Base-by-base conservation (phyloP, 2,329 filamentous ascomycete genomes). In the Calonectria pseudoturangicola region DNA sequence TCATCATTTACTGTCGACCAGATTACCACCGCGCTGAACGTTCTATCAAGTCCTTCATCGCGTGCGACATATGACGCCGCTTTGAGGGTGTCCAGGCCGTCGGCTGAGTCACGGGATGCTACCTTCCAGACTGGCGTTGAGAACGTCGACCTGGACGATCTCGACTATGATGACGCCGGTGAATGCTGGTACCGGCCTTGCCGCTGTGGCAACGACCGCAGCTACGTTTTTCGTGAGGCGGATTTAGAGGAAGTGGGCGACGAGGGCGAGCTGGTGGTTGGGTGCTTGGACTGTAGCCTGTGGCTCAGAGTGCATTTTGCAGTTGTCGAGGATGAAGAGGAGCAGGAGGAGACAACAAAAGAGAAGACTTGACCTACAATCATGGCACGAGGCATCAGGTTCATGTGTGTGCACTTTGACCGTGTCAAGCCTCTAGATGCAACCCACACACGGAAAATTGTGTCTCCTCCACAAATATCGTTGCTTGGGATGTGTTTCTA, bases 261-360 rank as follows among this genome's bases (percentile, higher is more conserved):
- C 64, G 86, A 89, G 74, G 89, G 91, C 10, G 90, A 92, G 79
- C 82, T 93, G 58, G 86, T 92, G 81, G 91, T 93, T 48, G 92
- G 90, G 13, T 93, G 92, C 78, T 86, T 87, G 69, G 92, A 93
- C 77, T 93, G 92, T 76, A 93, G 92, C 79, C 84, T 93, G 56
- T 93, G 91, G 91, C 81, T 93, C 65, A 88, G 88, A 69, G 90
- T 93, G 45, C 87, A 91, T 64, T 93, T 93, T 85, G 90, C 89
- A 10, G 86, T 92, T 16, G 82, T 91, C 33, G 88, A 84, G 30
- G 83, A 81, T 12, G 82, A 79, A 8, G 72, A 75, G 12, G 75
- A 76, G 39, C 70, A 77, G 25, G 48, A 74, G 56, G 66, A 39
- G 43, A 67, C 60, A 58, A 54, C 25, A 64, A 79, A 77, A 73